Percentiles rank a stretch among this genome's conserved stretches.
These are phyloP conservation scores for Entamoeba invadens DNA, from an alignment of 208 protist genomes.

Conservation along the genomic window DNA sequence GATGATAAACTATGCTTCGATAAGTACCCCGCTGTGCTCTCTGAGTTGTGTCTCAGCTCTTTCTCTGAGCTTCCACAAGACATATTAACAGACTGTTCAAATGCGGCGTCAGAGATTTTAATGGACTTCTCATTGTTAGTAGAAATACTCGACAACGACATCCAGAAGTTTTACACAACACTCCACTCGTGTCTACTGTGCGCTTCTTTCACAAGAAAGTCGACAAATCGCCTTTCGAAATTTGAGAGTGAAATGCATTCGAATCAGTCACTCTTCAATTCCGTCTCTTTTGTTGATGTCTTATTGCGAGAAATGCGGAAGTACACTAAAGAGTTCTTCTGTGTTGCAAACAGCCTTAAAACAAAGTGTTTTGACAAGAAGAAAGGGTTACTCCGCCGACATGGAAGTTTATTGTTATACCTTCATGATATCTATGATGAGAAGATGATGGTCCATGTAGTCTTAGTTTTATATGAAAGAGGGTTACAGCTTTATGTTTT, in stretches of 20 bases:
- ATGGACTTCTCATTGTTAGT: neutral
- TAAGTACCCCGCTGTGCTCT: neutral
- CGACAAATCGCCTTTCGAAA: neutral
- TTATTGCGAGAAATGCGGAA: neutral
- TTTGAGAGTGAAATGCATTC: neutral
- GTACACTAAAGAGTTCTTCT: neutral
- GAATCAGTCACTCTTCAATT: neutral
- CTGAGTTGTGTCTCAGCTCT: neutral
- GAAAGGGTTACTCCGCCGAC: neutral
- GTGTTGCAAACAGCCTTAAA: neutral
- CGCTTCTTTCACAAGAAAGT: neutral
- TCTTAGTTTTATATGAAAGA: neutral
- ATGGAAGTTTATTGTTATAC: neutral
- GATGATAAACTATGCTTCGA: neutral
- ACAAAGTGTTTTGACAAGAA: neutral
- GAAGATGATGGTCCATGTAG: neutral
- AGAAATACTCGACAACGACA: neutral
- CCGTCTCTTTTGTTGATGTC: neutral
- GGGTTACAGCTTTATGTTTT: neutral
- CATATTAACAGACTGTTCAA: neutral
- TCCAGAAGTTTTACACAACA: neutral
- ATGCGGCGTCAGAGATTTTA: neutral
- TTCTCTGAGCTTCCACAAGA: neutral
- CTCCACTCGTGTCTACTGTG: neutral
- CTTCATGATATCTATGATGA: neutral